A percentile compares a stretch with the other conserved stretches of the same genome.
Evolutionary conservation across 2,329 filamentous ascomycete genomes (phyloP).

Genomic region (Cladosporium sp.): DNA sequence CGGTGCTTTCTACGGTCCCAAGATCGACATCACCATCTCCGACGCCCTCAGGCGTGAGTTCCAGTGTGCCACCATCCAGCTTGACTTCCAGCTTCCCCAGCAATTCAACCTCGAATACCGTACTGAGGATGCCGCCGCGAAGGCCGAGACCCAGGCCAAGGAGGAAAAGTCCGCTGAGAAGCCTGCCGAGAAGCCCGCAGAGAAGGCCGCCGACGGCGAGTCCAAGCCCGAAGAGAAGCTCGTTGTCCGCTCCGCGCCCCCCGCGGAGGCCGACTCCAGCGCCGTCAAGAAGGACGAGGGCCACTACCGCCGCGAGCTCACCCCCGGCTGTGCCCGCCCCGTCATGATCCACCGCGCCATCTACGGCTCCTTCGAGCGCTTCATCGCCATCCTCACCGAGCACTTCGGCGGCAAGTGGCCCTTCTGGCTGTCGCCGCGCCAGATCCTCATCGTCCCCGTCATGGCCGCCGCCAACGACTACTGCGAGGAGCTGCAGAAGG

Average conservation of each 20-base stretch:
- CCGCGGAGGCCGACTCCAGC: constrained; percentile 23
- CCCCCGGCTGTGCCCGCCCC: constrained; percentile 67
- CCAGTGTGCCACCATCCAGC: constrained; percentile 90
- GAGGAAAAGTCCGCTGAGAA: constrained; percentile 1
- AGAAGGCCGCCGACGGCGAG: constrained; percentile 34
- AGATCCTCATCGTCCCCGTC: constrained; percentile 72
- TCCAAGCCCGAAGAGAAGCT: constrained; percentile 21
- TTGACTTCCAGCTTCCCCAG: constrained; percentile 78
- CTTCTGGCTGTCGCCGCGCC: constrained; percentile 80
- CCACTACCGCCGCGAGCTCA: constrained; percentile 45
- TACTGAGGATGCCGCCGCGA: constrained; percentile 57
- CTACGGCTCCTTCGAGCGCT: constrained; percentile 62
- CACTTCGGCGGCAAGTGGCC: constrained; percentile 86
- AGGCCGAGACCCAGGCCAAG: constrained; percentile 25
- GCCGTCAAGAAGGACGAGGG: constrained; percentile 25
- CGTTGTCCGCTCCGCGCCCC: constrained; percentile 29
- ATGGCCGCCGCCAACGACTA: constrained; percentile 67
- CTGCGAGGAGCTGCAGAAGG: constrained; percentile 63
- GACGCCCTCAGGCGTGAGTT: constrained; percentile 79
- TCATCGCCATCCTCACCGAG: constrained; percentile 71
- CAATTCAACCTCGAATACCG: constrained; percentile 87
- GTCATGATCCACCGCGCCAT: constrained; percentile 86
- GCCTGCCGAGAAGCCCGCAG: constrained; percentile 25
- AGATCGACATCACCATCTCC: constrained; percentile 93
- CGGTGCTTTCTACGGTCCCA: constrained; percentile 96